Conservation (phyloP, 768 basidiomycete genomes). For the Pholiota conissans region DNA sequence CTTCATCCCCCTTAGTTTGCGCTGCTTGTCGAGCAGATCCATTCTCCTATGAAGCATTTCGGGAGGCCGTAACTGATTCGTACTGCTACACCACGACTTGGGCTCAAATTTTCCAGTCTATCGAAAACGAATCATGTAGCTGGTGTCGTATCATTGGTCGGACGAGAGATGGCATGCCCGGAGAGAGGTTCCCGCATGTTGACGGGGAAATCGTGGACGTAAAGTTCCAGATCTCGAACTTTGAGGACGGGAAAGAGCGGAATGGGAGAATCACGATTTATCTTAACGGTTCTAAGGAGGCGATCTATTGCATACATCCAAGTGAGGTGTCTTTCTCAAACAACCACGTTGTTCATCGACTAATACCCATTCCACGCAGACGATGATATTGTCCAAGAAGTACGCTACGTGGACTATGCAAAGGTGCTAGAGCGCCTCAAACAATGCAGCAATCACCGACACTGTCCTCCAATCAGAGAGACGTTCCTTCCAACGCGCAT, state of each 20-base stretch:
- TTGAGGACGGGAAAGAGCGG: background rate
- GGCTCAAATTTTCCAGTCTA: background rate
- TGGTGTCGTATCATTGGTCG: conserved; percentile 4
- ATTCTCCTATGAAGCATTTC: conserved; percentile 8
- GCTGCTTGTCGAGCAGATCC: conserved; percentile 6
- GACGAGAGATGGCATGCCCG: conserved; percentile 1
- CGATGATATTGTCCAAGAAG: background rate
- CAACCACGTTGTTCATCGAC: no score
- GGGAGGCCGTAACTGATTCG: background rate
- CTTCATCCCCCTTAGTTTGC: background rate
- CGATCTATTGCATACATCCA: background rate
- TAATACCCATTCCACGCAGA: background rate
- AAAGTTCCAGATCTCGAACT: background rate
- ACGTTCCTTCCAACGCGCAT: conserved; percentile 8
- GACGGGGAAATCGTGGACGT: background rate
- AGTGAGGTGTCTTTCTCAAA: background rate
- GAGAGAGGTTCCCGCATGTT: background rate
- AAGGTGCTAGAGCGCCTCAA: conserved; percentile 4
- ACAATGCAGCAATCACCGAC: conserved; percentile 7
- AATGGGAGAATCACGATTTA: background rate
- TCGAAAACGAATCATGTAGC: background rate
- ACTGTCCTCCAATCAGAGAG: conserved; percentile 3
- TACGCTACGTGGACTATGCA: conserved; percentile 7
- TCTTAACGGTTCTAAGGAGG: background rate
- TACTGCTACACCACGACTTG: background rate